Evolutionary conservation across 2,329 filamentous ascomycete genomes (phyloP), one percentile per base, ranked within the genome.

Genomic region (Scedosporium minutisporum): DNA sequence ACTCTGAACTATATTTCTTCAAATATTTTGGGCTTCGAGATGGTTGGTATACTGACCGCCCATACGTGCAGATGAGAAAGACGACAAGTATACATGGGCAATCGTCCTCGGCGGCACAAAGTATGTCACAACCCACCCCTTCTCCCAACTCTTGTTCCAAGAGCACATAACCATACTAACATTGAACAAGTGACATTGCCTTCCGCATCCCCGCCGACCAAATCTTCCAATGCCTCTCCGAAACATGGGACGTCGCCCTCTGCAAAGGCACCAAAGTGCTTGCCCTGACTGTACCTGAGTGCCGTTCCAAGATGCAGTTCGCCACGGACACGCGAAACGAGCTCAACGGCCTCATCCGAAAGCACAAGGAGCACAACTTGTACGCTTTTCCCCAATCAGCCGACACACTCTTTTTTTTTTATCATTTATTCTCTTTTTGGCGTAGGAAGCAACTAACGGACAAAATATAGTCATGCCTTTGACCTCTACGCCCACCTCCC

Each of bases 91-190:
- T 66, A 82, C 87, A 74, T 88, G 85, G 83, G 79, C 82, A 14
- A 79, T 89, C 38, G 72, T 88, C 4, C 77, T 89, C 2, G 86
- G 83, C 7, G 86, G 86, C 2, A 88, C 86, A 58, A 89, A 88
- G 76, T 81, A 73, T 61, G 75, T 69, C 46, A n/a, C 33, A n/a
- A 29, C n/a, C 14, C 23, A 38, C 23, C 10, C 7, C 18, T 27
- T 16, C 7, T 6, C 29, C n/a, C 10, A 38, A 16, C 57, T 38
- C 25, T 29, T 3, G 23, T 6, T 12, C 53, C 12, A 16, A 23
- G 21, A 25, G 2, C n/a, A 12, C 18, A 51, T 3, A 9, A 3
- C 27, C 58, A 9, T 60, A 16, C 38, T 60, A 18, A 27, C 33
- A 38, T 41, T 4, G 12, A 23, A 9, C 3, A 38, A 81, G 79